Evolutionary conservation across 257 asterid genomes (phyloP), one percentile per base, ranked within the genome.

Genomic region (Voacanga thouarsii): DNA sequence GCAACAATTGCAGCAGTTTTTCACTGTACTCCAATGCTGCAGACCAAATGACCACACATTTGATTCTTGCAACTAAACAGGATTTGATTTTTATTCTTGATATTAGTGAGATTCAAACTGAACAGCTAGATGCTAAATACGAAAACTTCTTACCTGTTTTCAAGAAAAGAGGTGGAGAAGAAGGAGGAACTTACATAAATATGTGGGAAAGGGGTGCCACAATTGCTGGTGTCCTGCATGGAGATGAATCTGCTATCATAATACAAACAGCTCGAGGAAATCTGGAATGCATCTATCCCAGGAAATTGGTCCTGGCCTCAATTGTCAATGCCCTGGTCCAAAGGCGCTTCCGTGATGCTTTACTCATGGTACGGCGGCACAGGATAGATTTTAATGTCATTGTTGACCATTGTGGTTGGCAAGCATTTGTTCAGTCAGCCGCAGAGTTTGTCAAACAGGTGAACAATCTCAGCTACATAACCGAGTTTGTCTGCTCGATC

Each of bases 331-430:
- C 97, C 69, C 81, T 96, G 89, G 80, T 71, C 57, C 89, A 83
- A 82, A 82, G 88, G 77, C 94, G 97, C 77, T 93, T 87, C 87
- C 86, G 82, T 80, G 98, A 96, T 87, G 97, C 97, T 49, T 79
- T 96, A 74, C 88, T 89, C 76, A 88, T 92, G 97, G 91, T 90
- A 77, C 88, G 98, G 78, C 86, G 98, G 75, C 99, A 96, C 72
- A 88, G 98, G 87, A 93, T 96, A 70, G 99, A 96, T 85, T 96
- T 96, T 75, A 96, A 96, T 85, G 87, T 93, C 85, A 90, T 96
- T 61, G 84, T 92, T 63, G 98, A 96, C 82, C 91, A 89, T 79
- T 90, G 91, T 79, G 96, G 98, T 76, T 96, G 94, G 97, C 87
- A 88, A 85, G 87, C 88, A 74, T 96, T 96, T 86, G 77, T 89